These are phyloP conservation scores for Epicoccum nigrum DNA, from an alignment of 2,329 filamentous ascomycete genomes.

Conservation along the genomic window DNA sequence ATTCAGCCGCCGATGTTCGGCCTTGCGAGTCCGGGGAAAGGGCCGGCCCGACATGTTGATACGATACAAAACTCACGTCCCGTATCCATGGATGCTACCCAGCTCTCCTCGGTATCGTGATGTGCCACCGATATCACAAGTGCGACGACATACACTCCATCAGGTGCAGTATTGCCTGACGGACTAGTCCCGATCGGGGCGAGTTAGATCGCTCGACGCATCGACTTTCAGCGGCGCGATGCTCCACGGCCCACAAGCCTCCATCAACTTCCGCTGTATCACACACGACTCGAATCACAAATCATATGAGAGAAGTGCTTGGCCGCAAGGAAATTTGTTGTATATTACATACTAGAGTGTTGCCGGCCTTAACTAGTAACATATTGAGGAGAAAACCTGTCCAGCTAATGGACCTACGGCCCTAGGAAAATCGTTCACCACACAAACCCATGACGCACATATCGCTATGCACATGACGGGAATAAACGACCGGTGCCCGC, in stretches of 20 bases:
- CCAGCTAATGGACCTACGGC: constrained; percentile 31
- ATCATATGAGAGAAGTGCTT: background rate
- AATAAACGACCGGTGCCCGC: constrained; percentile 23
- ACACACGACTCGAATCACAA: background rate
- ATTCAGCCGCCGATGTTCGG: constrained; percentile 14
- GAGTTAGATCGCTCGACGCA: background rate
- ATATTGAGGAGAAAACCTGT: constrained; percentile 37
- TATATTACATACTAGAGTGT: constrained; percentile 36
- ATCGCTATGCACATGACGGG: constrained; percentile 29
- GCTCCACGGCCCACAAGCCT: background rate
- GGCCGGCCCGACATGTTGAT: constrained; percentile 1
- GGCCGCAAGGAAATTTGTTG: constrained; percentile 28
- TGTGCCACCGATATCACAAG: too few relatives aligned
- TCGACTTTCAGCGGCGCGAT: background rate
- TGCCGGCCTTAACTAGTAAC: constrained; percentile 36
- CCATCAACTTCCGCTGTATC: background rate
- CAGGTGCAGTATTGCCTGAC: too few relatives aligned
- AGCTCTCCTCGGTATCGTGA: too few relatives aligned
- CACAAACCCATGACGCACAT: constrained; percentile 19
- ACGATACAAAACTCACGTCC: too few relatives aligned
- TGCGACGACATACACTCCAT: too few relatives aligned
- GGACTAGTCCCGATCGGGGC: too few relatives aligned
- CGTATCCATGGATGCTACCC: too few relatives aligned
- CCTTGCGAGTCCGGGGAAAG: constrained; percentile 12
- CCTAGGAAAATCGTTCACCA: constrained; percentile 28